Evolutionary conservation across 75 land plant genomes (phyloP), one percentile per base, ranked within the genome.

Genomic region (Isoetes taiwanensis): DNA sequence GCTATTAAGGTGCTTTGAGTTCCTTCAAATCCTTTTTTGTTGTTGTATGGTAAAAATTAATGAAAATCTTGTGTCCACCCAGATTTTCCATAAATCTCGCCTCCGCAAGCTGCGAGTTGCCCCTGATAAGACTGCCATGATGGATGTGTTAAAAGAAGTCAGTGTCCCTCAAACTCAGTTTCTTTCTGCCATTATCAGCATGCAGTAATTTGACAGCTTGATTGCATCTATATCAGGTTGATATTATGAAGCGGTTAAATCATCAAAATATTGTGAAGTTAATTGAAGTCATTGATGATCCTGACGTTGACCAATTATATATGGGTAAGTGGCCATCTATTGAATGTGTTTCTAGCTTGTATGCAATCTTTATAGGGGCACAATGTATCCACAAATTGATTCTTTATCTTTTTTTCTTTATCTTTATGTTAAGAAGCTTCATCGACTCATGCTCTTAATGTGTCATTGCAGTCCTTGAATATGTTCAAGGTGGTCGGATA

Each of bases 201-300:
- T n/a, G n/a, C n/a, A n/a, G n/a, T n/a, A n/a, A n/a, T n/a, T n/a
- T n/a, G n/a, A n/a, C n/a, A n/a, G n/a, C n/a, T n/a, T n/a, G n/a
- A n/a, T n/a, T n/a, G n/a, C n/a, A n/a, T n/a, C n/a, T 46, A 19
- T 46, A 19, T 46, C 16, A 46, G 50, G 50, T 46, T 6, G 50
- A 46, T 5, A n/a, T 46, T 19, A 46, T 46, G 50, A 46, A 46
- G 50, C 6, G 16, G 5, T 46, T 46, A n/a, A 46, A n/a, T 6
- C 50, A 46, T 46, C 50, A 19, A 19, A 46, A 46, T 23, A 46
- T 46, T 46, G 50, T 46, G 6, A 46, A n/a, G 16, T 16, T 46
- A 23, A 46, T 46, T 46, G 50, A 46, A 23, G 50, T 46, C n/a
- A 46, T 46, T 19, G 50, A 46, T 16, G 50, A 46, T 46, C 50